Evolutionary conservation across 108 stramenopile genomes (phyloP), one percentile per base, ranked within the genome.

Genomic region (Aurantiochytrium sp.): DNA sequence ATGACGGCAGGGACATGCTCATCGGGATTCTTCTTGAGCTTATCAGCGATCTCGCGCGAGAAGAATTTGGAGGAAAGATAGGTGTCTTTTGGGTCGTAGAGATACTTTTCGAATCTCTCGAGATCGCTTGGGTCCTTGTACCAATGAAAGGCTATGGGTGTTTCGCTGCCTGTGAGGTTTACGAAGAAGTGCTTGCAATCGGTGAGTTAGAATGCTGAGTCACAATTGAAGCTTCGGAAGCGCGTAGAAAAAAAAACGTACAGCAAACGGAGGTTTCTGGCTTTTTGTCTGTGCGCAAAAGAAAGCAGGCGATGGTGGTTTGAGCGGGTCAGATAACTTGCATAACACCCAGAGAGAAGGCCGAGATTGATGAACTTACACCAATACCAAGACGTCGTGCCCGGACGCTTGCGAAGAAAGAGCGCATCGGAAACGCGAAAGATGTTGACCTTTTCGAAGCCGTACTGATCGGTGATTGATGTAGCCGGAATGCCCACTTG

Each of bases 341-440:
- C 35, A 35, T 35, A 35, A 35, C 35, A 35, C 4, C 55, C 14
- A 57, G 16, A 57, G 55, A 57, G 55, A 57, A 14, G 55, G 16
- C 55, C 0, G 4, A 16, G 55, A 8, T 57, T 14, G 55, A 69
- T 18, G 64, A 69, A 69, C 64, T 69, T 69, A 69, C 64, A 83
- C 76, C 76, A 83, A 23, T 83, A 83, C 76, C 76, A 83, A 12
- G 76, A 83, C 49, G 10, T 47, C n/a, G 49, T 83, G n/a, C 51
- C 76, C 23, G 12, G 19, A 23, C 76, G 76, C n/a, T 53, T 83
- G 49, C 76, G 76, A 18, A 83, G 51, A 23, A 25, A 83, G 25
- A 83, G 51, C 23, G 76, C 45, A 23, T 83, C 76, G 25, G 76
- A 83, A 35, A 83, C 51, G 51, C 76, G 76, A 12, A 83, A 53